Conservation (phyloP, 139 green algal genomes). For the Auxenochlorella pyrenoidosa region DNA sequence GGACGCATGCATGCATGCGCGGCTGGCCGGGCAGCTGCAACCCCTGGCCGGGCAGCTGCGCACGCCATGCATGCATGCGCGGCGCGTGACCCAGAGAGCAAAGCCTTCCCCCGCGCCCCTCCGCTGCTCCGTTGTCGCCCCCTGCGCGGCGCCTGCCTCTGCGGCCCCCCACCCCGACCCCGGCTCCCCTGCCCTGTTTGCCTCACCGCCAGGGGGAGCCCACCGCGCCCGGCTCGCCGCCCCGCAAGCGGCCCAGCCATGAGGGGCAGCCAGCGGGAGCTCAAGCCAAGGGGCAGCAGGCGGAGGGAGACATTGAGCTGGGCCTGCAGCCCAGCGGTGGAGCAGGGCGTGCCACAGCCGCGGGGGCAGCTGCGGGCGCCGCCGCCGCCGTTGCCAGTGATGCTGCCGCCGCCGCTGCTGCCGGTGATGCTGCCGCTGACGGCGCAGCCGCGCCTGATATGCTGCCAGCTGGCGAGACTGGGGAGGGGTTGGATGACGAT, state of each 20-base stretch:
- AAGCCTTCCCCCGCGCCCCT: too few relatives aligned
- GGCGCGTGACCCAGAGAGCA: too few relatives aligned
- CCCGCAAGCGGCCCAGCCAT: background rate
- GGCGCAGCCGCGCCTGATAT: background rate
- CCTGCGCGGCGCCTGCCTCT: too few relatives aligned
- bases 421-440: too few relatives aligned
- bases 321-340: background rate
- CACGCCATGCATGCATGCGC: too few relatives aligned
- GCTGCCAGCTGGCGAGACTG: too few relatives aligned
- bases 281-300: background rate
- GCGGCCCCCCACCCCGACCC: background rate
- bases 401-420: background rate
- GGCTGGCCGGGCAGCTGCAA: too few relatives aligned
- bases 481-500: background rate
- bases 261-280: background rate
- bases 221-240: background rate
- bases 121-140: too few relatives aligned
- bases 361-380: too few relatives aligned
- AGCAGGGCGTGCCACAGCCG: background rate
- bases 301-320: conserved; percentile 7
- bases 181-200: background rate
- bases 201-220: background rate
- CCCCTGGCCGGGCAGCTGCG: too few relatives aligned
- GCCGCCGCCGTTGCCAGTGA: background rate
- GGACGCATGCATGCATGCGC: too few relatives aligned